Base-by-base conservation (phyloP, 2,329 filamentous ascomycete genomes). In the Phialophora macrospora region DNA sequence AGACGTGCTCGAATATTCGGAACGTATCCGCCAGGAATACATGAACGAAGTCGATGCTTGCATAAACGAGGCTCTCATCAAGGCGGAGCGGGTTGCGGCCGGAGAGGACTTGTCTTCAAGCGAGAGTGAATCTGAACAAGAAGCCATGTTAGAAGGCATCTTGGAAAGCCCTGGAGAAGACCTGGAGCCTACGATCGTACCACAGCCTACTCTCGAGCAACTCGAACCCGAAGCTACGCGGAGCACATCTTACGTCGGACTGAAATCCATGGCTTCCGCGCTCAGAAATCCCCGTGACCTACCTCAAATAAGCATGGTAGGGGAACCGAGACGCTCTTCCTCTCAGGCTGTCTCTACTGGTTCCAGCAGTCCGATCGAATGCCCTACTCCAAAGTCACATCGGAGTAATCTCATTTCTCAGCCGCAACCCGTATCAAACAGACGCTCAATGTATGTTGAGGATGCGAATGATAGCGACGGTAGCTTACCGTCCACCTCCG, bases 21-120 rank as follows among this genome's bases (percentile, higher is more conserved):
- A 99, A 79, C 89, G 96, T 34, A 97, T 99, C 69, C 91, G 96
- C 3, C 86, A 97, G 55, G 95, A 99, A 74, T 96, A 97, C 73
- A 90, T 94, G 30, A 87, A 96, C 28, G 84, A 97, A 64, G 94
- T 99, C 2, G 92, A 98, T 74, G 92, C 97, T 73, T 99, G 95
- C 75, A 97, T 99, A 60, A 90, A 96, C 66, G 93, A 92, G 68
- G 95, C 95, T 8, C 85, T 98, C 78, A 87, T 87, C 70, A 97
- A 98, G 78, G 93, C 95, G 60, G 91, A 91, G 62, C 89, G 89
- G 57, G 94, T 97, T 71, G 92, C 92, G 54, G 88, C 91, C 51
- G 94, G 94, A 11, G 88, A 93, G 60, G 94, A 92, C 0, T 82
- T 84, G 17, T 81, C 85, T 28, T 86, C 87, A 54, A 84, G 84